Conservation (phyloP, 495 filamentous ascomycete genomes). For the Daldinia bambusicola region DNA sequence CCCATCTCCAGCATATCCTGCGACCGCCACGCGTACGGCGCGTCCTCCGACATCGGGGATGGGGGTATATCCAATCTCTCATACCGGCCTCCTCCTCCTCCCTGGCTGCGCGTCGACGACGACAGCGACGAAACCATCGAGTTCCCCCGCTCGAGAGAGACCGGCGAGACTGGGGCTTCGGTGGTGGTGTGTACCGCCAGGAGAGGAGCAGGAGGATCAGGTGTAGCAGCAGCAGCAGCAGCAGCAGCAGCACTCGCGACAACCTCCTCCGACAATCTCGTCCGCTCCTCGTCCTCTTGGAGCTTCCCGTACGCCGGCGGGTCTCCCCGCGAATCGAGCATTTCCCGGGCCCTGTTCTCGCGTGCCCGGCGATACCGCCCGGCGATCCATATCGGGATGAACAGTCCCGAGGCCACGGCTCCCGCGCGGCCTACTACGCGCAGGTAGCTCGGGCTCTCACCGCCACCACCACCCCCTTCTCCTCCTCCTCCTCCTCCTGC, state of each 20-base stretch:
- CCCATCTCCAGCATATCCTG: neutral
- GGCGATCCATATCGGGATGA: constrained; percentile 11
- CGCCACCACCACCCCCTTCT: too few species aligned
- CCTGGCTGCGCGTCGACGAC: constrained; percentile 16
- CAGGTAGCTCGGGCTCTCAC: constrained; percentile 8
- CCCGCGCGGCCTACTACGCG: neutral
- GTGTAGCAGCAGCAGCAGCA: too few species aligned
- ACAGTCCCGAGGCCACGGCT: constrained; percentile 5
- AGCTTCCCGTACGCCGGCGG: constrained; percentile 14
- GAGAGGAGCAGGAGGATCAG: too few species aligned
- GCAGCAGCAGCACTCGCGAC: neutral
- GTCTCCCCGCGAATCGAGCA: neutral
- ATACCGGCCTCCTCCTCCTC: constrained; percentile 17
- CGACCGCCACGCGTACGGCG: constrained; percentile 9
- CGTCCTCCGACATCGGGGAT: constrained; percentile 27
- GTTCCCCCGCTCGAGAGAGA: neutral
- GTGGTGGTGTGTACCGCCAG: too few species aligned
- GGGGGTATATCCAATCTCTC: constrained; percentile 26
- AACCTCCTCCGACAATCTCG: neutral
- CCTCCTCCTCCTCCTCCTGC: too few species aligned
- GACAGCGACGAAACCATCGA: constrained; percentile 32
- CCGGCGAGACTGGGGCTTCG: neutral
- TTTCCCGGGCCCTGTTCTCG: neutral
- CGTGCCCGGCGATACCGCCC: neutral
- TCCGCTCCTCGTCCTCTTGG: neutral